Base-by-base conservation (phyloP, 805 yeast genomes). In the Priceomyces melissophilus region DNA sequence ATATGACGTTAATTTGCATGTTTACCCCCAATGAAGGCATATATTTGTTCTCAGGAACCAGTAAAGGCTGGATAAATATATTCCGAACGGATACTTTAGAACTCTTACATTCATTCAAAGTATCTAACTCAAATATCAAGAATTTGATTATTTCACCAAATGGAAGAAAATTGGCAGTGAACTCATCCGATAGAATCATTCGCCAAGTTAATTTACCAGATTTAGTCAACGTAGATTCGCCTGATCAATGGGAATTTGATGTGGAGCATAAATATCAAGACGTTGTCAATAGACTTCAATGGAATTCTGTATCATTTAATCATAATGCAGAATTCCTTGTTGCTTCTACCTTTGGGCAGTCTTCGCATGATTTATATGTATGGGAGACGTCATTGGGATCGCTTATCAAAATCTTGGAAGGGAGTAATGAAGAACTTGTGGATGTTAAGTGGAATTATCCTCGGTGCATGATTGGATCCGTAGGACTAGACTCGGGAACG, bases 311-410 rank as follows among this genome's bases (percentile, higher is more conserved):
- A 3, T 67, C 81, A 8, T 82, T 86, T 63, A 85, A 86, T 48
- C 79, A 82, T 42, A 81, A 79, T 49, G 77, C 79, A 5, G 97
- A 91, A 43, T 90, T 85, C 57, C 62, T 90, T n/a, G 81, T 87
- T 39, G 97, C 96, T 0, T 81, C 95, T 0, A 85, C 96, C 0
- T 81, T 79, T 58, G 96, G 95, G 10, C 73, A 68, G 48, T 82
- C 90, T 4, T 82, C 93, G 0, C 96, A 89, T 55, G 96, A 87
- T 52, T 72, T 91, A 34, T 90, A 89, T 58, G 76, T 91, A 43
- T 90, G 97, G 97, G 97, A 91, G 57, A 86, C 96, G 0, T 71
- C 78, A 6, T 75, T 84, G 72, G 97, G 96, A 0, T 80, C 95
- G n/a, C 66, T 90, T 41, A 84, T 88, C 23, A 84, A 91, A 62